Conservation (phyloP, 768 basidiomycete genomes). For the Hericium rajendrae region DNA sequence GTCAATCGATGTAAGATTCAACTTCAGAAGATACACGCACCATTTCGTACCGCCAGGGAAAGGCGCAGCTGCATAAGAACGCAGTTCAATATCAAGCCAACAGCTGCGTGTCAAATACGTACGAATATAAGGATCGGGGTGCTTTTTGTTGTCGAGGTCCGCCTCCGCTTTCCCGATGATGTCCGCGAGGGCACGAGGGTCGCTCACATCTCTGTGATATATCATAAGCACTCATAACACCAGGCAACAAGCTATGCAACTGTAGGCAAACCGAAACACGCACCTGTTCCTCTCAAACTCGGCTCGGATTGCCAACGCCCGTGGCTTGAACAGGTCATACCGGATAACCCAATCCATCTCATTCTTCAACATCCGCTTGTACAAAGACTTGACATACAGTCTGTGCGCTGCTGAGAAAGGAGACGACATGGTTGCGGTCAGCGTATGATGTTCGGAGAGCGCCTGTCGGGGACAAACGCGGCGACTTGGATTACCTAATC, state of each 20-base stretch:
- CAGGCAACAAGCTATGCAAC: not conserved
- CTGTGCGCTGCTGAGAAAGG: constrained; percentile 70
- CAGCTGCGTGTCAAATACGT: not conserved
- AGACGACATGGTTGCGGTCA: constrained; percentile 38
- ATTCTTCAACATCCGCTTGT: constrained; percentile 79
- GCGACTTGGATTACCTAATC: not conserved
- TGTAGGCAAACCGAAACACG: constrained; percentile 16
- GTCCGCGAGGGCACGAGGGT: constrained; percentile 72
- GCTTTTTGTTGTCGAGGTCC: constrained; percentile 49
- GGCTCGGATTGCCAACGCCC: constrained; percentile 81
- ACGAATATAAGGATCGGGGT: constrained; percentile 94
- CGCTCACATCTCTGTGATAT: constrained; percentile 57
- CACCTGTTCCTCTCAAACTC: constrained; percentile 91
- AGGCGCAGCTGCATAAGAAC: constrained; percentile 45
- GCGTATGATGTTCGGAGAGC: not conserved
- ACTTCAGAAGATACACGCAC: constrained; percentile 36
- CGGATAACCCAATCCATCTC: constrained; percentile 85
- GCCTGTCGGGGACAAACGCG: not conserved
- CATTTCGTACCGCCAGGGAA: constrained; percentile 95
- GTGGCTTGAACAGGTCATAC: constrained; percentile 76
- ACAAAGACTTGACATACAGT: constrained; percentile 85
- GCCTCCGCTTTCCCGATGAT: constrained; percentile 78
- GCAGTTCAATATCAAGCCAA: not conserved
- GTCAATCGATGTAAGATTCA: constrained; percentile 1
- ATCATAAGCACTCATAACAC: not conserved